phyloP scores from a whole-genome alignment of 495 filamentous ascomycete species.

The Penicillium simplicissimum region DNA sequence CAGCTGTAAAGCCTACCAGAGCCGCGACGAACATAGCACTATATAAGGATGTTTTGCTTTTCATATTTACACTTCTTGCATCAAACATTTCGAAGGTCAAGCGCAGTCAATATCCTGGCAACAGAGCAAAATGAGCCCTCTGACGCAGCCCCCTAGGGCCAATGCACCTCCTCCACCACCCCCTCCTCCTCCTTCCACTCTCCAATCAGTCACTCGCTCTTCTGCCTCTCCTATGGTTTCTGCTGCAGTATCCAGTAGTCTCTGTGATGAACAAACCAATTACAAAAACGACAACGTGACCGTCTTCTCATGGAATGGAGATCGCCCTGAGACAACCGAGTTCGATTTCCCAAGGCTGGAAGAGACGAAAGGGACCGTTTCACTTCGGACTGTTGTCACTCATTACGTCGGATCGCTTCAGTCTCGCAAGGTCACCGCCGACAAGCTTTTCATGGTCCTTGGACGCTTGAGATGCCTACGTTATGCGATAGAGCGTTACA shows the following conservation, averaged over 20 bases:
- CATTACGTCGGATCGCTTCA: not conserved
- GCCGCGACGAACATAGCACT: too few species aligned
- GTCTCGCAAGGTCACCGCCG: not conserved
- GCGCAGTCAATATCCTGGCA: too few species aligned
- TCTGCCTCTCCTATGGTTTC: not conserved
- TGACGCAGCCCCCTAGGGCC: not conserved
- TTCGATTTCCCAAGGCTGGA: not conserved
- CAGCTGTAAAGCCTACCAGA: too few species aligned
- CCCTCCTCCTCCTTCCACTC: not conserved
- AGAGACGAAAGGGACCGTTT: not conserved
- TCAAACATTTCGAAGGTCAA: too few species aligned
- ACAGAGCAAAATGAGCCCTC: not conserved
- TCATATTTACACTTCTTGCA: too few species aligned
- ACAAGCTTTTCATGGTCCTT: not conserved
- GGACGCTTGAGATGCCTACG: not conserved
- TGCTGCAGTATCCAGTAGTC: not conserved
- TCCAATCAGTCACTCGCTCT: not conserved
- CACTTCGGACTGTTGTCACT: not conserved
- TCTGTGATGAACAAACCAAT: not conserved
- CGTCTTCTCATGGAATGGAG: not conserved
- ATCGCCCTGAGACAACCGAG: not conserved
- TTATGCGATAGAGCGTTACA: slow-evolving; percentile 1
- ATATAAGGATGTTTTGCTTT: too few species aligned
- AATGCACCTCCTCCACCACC: not conserved
- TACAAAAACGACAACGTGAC: not conserved